Evolutionary conservation across 352 stramenopile genomes (phyloP), one percentile per base, ranked within the genome.

Genomic region (Pythium chondricola): DNA sequence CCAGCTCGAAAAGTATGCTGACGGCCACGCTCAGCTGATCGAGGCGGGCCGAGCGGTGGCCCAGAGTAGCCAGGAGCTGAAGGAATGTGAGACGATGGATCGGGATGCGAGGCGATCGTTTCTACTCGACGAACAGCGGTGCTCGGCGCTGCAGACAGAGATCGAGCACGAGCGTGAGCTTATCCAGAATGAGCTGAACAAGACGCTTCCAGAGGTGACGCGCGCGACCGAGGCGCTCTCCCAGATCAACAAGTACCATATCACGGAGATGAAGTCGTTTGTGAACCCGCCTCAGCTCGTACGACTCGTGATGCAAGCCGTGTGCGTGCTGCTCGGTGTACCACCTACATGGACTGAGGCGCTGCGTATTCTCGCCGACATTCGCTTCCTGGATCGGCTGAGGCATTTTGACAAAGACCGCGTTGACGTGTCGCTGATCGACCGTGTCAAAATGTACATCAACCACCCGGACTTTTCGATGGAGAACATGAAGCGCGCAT

Each of bases 201-300:
- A 85, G 29, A 85, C 60, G 3, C 63, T 89, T 1, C 77, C 77
- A 0, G 72, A 89, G 7, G 52, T 89, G 0, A 43, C 67, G 8
- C 63, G 71, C 26, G 77, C 77, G 1, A 89, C 69, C 0, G 67
- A 76, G 26, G 73, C 77, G 32, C 55, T 89, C 1, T 69, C 70
- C 10, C 74, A 85, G 39, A 89, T 89, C 52, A 84, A 85, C 60
- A 89, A 87, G 47, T 64, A 83, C 39, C 74, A 87, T 38, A 89
- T 88, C 43, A 81, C 77, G 11, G 77, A 88, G 48, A 82, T 88
- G 70, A 86, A 86, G 48, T 86, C 74, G 17, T 86, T 88, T 43
- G 81, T 72, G 18, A 82, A 79, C 10, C 77, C 77, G 0, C 77
- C 77, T 0, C 74, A 88, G 36, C 60, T 86, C 4, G 77, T 88